Conservation (phyloP, 2,329 filamentous ascomycete genomes). For the Dichotomopilus funicola region DNA sequence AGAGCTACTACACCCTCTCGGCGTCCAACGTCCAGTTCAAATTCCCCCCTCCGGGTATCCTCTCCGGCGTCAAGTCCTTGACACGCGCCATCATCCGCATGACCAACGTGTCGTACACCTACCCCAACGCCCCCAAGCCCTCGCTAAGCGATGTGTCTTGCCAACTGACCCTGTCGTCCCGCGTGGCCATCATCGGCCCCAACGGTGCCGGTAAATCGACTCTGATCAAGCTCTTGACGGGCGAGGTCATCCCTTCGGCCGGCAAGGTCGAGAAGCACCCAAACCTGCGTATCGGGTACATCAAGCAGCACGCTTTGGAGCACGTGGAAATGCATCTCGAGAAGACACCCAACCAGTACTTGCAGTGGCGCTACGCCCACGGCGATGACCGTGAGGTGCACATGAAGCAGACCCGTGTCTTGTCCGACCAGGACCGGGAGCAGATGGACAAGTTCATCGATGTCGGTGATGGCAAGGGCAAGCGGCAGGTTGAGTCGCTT, state of each 20-base stretch:
- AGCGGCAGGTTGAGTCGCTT: conserved; percentile 73
- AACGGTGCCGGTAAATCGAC: conserved; percentile 99
- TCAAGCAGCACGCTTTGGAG: conserved; percentile 98
- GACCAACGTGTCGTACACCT: conserved; percentile 86
- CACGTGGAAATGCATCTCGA: conserved; percentile 99
- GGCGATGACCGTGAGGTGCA: conserved; percentile 95
- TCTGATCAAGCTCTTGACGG: conserved; percentile 93
- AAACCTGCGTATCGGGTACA: conserved; percentile 97
- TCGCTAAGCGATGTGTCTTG: conserved; percentile 85
- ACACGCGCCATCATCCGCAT: conserved; percentile 94
- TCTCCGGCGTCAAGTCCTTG: conserved; percentile 90
- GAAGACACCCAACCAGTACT: conserved; percentile 97
- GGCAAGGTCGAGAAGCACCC: conserved; percentile 97
- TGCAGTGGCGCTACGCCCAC: conserved; percentile 97
- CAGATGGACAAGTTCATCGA: conserved; percentile 93
- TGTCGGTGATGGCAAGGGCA: conserved; percentile 72
- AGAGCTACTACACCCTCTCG: conserved; percentile 96
- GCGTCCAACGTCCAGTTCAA: conserved; percentile 89
- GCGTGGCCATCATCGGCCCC: conserved; percentile 91
- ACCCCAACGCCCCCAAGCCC: conserved; percentile 81
- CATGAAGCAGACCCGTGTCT: conserved; percentile 91
- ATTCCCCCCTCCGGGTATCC: conserved; percentile 90
- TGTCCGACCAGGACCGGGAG: conserved; percentile 75
- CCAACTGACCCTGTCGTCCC: conserved; percentile 79
- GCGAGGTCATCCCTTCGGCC: conserved; percentile 74